Evolutionary conservation across 352 stramenopile species (phyloP).

Genomic region (Phytophthora uliginosa): DNA sequence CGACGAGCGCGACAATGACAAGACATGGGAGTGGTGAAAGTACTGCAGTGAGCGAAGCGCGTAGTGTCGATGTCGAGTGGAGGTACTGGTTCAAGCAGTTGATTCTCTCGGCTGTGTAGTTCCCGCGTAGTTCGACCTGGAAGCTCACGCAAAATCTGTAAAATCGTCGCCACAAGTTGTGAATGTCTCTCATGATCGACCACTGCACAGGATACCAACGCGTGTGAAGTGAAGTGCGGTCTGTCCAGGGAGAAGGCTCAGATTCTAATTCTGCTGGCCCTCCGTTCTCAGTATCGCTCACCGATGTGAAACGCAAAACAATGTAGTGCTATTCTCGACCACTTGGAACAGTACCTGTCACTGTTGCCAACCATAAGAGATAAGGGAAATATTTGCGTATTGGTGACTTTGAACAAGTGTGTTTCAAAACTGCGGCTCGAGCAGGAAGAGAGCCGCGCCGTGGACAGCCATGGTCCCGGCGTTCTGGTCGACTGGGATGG

Average conservation of each 20-base stretch:
- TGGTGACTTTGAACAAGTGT: too few species aligned
- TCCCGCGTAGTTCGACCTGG: background rate
- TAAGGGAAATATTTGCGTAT: too few species aligned
- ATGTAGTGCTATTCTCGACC: too few species aligned
- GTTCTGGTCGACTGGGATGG: constrained; percentile 35
- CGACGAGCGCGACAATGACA: background rate
- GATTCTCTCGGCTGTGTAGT: background rate
- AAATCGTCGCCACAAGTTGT: background rate
- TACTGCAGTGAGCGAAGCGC: too few species aligned
- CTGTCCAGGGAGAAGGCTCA: too few species aligned
- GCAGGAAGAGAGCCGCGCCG: constrained; percentile 45
- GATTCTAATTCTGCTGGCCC: too few species aligned
- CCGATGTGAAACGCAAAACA: too few species aligned
- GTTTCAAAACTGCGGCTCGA: constrained; percentile 24
- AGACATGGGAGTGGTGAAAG: background rate
- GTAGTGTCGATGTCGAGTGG: background rate
- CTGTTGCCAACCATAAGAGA: too few species aligned
- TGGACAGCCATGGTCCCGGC: constrained; percentile 39
- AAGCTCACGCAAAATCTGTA: background rate
- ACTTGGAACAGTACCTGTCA: too few species aligned
- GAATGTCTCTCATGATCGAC: background rate
- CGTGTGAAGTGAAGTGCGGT: too few species aligned
- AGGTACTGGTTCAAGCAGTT: background rate
- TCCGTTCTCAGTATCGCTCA: too few species aligned
- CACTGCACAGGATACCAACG: too few species aligned